These are phyloP conservation scores for Chara braunii DNA, from an alignment of 139 green algal genomes.

Conservation along the genomic window DNA sequence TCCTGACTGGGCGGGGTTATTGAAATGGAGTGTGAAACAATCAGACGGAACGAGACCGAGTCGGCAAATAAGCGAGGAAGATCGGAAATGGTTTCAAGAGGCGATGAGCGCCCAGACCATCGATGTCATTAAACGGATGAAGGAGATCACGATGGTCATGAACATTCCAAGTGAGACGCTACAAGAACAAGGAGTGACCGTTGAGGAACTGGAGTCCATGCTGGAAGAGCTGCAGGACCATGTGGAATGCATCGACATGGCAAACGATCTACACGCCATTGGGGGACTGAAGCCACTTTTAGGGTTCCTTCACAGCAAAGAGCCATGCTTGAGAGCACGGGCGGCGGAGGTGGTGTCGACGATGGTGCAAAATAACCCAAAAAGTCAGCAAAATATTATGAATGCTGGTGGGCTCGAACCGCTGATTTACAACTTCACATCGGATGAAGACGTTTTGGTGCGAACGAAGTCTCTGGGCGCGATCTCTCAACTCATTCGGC, in stretches of 20 bases:
- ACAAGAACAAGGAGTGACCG: constrained; percentile 22
- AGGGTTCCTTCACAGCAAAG: constrained; percentile 6
- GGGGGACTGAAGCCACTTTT: constrained; percentile 29
- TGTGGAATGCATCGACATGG: constrained; percentile 43
- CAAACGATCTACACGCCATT: constrained; percentile 43
- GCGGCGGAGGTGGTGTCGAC: constrained; percentile 40
- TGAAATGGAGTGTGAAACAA: too few relatives aligned
- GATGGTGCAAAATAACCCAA: constrained; percentile 41
- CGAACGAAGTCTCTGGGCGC: constrained; percentile 28
- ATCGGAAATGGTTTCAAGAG: constrained; percentile 34
- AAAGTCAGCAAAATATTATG: constrained; percentile 35
- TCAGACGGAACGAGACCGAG: too few relatives aligned
- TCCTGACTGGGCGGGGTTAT: too few relatives aligned
- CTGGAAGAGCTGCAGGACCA: constrained; percentile 41
- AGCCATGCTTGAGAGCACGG: constrained; percentile 5
- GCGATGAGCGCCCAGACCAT: constrained; percentile 13
- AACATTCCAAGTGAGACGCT: constrained; percentile 4
- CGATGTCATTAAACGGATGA: constrained; percentile 42
- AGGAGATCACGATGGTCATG: constrained; percentile 39
- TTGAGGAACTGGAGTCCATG: constrained; percentile 21
- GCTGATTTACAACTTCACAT: constrained; percentile 13
- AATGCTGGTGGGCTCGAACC: constrained; percentile 13
- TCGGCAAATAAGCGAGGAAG: constrained; percentile 39
- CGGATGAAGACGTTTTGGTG: constrained; percentile 15
- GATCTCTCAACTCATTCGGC: constrained; percentile 14